Conservation (phyloP, 1,284 basidiomycete genomes). For the Moesziomyces parantarcticus region DNA sequence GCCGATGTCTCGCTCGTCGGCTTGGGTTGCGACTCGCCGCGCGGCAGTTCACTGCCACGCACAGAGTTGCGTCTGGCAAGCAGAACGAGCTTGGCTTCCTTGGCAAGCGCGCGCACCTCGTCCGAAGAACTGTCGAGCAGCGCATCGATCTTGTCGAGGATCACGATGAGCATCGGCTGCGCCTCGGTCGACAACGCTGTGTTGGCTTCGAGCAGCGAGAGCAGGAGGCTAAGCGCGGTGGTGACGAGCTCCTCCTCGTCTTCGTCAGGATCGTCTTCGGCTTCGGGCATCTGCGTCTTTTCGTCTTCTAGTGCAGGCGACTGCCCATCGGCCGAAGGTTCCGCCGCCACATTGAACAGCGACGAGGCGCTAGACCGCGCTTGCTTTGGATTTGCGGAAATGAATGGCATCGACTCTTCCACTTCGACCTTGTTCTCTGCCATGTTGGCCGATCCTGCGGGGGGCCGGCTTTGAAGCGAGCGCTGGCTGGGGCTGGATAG, state of each 20-base stretch:
- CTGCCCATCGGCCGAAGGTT: neutral
- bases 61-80: constrained; percentile 73
- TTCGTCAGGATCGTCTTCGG: constrained; percentile 10
- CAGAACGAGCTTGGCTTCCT: constrained; percentile 83
- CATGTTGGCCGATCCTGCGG: neutral
- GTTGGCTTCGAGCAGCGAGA: constrained; percentile 60
- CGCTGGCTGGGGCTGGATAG: constrained; percentile 29
- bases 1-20: constrained; percentile 42
- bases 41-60: constrained; percentile 3
- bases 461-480: neutral
- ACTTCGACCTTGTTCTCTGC: neutral
- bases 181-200: constrained; percentile 33
- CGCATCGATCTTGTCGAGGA: constrained; percentile 47
- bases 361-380: constrained; percentile 6
- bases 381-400: constrained; percentile 15
- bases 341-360: constrained; percentile 27
- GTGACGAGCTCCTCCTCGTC: constrained; percentile 53
- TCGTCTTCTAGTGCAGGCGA: neutral
- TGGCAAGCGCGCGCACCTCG: constrained; percentile 73
- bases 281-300: neutral
- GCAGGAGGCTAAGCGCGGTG: constrained; percentile 58
- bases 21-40: neutral
- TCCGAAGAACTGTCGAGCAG: constrained; percentile 39
- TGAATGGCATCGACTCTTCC: constrained; percentile 32
- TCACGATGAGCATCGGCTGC: constrained; percentile 56